Conservation (phyloP, 2,329 filamentous ascomycete species). For the Neofusicoccum kwambonambiense region DNA sequence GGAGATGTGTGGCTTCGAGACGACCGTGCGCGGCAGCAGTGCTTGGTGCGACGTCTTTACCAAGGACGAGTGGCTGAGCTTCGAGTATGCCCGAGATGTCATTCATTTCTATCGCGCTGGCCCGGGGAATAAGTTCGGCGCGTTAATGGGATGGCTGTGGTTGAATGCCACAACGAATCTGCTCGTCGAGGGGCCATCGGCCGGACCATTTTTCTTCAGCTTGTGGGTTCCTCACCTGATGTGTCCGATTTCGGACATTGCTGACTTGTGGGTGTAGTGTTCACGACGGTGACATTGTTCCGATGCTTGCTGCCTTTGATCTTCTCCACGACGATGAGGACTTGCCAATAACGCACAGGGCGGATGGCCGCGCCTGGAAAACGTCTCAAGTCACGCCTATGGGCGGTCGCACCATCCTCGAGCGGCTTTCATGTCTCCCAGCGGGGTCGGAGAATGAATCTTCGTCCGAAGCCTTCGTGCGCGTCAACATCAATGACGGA, state of each 20-base stretch:
- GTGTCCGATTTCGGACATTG: neutral
- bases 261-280: constrained; percentile 34
- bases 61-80: constrained; percentile 52
- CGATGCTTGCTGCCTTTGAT: constrained; percentile 53
- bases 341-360: constrained; percentile 49
- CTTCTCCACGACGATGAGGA: constrained; percentile 45
- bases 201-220: constrained; percentile 55
- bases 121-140: constrained; percentile 55
- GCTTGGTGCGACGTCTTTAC: constrained; percentile 59
- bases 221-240: constrained; percentile 45
- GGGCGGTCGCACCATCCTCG: constrained; percentile 56
- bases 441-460: constrained; percentile 11
- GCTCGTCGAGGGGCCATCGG: constrained; percentile 44
- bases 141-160: constrained; percentile 58
- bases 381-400: constrained; percentile 58
- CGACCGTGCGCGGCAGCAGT: constrained; percentile 52
- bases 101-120: constrained; percentile 60
- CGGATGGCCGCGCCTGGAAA: constrained; percentile 49
- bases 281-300: constrained; percentile 59
- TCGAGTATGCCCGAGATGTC: constrained; percentile 59
- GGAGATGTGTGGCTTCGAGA: constrained; percentile 62
- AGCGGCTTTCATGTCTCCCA: constrained; percentile 48
- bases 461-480: constrained; percentile 40
- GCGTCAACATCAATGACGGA: constrained; percentile 59
- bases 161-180: constrained; percentile 56